phyloP scores from a whole-genome alignment of 163 green algal genomes.

The Scenedesmus sp. region DNA sequence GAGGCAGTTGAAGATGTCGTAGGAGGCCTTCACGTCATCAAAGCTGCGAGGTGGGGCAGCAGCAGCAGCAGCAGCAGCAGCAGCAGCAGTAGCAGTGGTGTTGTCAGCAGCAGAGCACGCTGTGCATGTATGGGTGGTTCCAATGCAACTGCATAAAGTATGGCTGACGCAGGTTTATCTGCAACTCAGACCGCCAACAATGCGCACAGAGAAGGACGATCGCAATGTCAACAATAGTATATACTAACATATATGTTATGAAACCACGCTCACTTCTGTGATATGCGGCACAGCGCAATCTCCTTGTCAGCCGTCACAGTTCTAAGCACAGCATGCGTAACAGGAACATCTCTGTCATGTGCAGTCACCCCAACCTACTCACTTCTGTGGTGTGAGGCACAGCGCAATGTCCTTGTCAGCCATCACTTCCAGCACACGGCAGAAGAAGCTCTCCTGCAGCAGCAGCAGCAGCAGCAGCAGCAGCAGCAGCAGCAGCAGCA shows the following conservation, averaged over 20 bases:
- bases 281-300: neutral
- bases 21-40: slow-evolving; percentile 34
- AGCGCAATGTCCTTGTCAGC: slow-evolving; percentile 45
- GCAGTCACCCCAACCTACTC: neutral
- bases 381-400: slow-evolving; percentile 53
- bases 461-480: slow-evolving; percentile 50
- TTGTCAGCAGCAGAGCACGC: neutral
- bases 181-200: too few relatives aligned
- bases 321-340: neutral
- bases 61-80: slow-evolving; percentile 35
- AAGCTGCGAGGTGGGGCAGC: neutral
- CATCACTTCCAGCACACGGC: slow-evolving; percentile 53
- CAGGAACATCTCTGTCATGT: too few relatives aligned
- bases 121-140: neutral
- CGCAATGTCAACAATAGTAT: too few relatives aligned
- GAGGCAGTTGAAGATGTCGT: slow-evolving; percentile 61
- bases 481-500: neutral
- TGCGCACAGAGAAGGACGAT: too few relatives aligned
- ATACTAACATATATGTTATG: too few relatives aligned
- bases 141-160: too few relatives aligned
- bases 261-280: neutral
- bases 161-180: too few relatives aligned
- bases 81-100: neutral
- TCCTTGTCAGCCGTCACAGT: too few relatives aligned
- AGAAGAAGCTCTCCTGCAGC: slow-evolving; percentile 74